Base-by-base conservation (phyloP, 441 rosid genomes). In the Populus tomentosa region DNA sequence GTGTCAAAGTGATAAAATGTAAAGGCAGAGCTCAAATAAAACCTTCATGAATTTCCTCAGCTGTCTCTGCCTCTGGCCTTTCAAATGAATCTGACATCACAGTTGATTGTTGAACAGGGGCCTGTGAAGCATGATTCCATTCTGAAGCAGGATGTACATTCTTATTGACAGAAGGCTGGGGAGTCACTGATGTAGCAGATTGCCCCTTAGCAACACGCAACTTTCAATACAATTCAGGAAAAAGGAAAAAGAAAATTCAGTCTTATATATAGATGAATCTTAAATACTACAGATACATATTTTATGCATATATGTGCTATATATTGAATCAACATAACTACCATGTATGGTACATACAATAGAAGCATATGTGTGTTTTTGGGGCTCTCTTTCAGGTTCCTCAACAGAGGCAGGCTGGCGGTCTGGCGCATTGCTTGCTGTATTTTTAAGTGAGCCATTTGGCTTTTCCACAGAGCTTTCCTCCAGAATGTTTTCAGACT, bases 351-450 rank as follows among this genome's bases (percentile, higher is more conserved):
- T 72, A 76, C 91, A 69, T 90, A 91, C 94, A 84, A 91, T 91
- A 67, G 96, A 91, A 76, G 96, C 96, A 50, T 90, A 90, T 46
- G 96, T 91, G 81, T 82, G 91, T 66, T 87, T 90, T 77, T 81
- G 96, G 69, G 88, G 86, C 77, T 85, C 94, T 46, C 74, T 90
- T 46, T 68, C 78, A 73, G 88, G 76, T 75, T 89, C 92, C 77
- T 89, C 90, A 32, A 81, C 74, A 71, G 86, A 71, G 76, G 86
- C 70, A 76, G 82, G 79, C 79, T 86, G 70, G 38, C 79, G 82
- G 70, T 89, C 90, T 74, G 78, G 87, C 36, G 28, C 75, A 40
- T 74, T 50, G 83, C 73, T 83, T 42, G 72, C 69, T 24, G 75
- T 8, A 75, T 70, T 77, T 68, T 82, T 82, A 79, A 75, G 42